These are phyloP conservation scores for Kockovaella imperatae DNA, from an alignment of 768 basidiomycete species.

Conservation along the genomic window DNA sequence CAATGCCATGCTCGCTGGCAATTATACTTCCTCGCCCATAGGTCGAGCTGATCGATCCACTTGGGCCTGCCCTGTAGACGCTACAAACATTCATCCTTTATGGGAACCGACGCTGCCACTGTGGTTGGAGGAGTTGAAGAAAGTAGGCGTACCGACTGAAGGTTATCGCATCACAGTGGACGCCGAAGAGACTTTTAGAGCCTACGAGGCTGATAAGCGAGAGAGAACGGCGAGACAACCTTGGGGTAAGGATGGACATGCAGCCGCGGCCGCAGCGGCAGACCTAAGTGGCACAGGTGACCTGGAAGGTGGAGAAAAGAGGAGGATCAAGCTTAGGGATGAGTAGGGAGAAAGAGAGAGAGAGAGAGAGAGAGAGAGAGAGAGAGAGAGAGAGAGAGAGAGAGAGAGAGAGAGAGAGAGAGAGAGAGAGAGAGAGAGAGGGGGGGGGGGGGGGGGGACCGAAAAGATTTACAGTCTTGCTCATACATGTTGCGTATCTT, in stretches of 20 bases:
- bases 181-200: conserved; percentile 33
- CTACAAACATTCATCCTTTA: conserved; percentile 36
- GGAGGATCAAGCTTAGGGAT: conserved; percentile 26
- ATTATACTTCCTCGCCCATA: background rate
- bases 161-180: conserved; percentile 22
- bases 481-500: no score
- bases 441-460: no score
- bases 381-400: no score
- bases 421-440: no score
- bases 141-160: conserved; percentile 18
- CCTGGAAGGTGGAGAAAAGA: background rate
- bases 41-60: conserved; percentile 22
- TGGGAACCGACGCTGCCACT: conserved; percentile 40
- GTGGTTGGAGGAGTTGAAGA: conserved; percentile 25
- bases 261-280: no score
- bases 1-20: conserved; percentile 10
- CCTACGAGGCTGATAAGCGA: conserved; percentile 33
- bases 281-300: background rate
- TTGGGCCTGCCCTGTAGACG: conserved; percentile 36
- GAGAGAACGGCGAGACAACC: conserved; percentile 15
- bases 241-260: conserved; percentile 2
- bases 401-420: no score
- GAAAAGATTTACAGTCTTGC: no score
- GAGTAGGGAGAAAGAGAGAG: conserved; percentile 6
- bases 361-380: background rate